Conservation (phyloP, 768 basidiomycete genomes). For the Pholiota microspora region DNA sequence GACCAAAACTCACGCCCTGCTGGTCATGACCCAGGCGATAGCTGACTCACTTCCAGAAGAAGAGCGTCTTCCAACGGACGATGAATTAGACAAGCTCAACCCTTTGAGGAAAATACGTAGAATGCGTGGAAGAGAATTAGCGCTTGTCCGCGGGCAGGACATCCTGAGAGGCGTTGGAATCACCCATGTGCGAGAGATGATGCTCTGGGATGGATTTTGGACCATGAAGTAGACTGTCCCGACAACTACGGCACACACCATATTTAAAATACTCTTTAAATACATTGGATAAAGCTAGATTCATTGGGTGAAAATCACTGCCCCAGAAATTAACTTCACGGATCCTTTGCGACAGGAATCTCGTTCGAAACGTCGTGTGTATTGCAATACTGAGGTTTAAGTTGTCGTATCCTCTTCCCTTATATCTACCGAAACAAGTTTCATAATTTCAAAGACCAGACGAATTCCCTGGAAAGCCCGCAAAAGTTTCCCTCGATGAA, state of each 20-base stretch:
- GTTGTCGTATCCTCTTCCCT: no score
- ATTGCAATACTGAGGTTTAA: no score
- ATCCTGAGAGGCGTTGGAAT: conserved; percentile 51
- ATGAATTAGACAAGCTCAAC: conserved; percentile 67
- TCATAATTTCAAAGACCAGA: no score
- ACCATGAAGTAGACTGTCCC: conserved; percentile 4
- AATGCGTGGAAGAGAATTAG: conserved; percentile 85
- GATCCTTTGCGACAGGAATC: no score
- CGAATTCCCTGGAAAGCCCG: no score
- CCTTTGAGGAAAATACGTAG: conserved; percentile 65
- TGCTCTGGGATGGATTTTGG: conserved; percentile 50
- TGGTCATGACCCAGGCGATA: conserved; percentile 57
- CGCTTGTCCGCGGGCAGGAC: conserved; percentile 76
- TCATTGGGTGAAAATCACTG: no score
- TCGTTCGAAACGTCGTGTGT: no score
- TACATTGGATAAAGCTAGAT: not conserved
- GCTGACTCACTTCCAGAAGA: conserved; percentile 56
- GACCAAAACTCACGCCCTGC: conserved; percentile 72
- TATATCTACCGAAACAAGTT: no score
- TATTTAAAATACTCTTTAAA: not conserved
- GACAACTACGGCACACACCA: not conserved
- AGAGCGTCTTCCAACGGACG: conserved; percentile 65
- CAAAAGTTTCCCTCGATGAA: no score
- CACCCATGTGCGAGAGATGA: conserved; percentile 33
- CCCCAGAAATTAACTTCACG: no score